phyloP scores from a whole-genome alignment of 495 filamentous ascomycete species.

The Sabuloglossum arenarium region DNA sequence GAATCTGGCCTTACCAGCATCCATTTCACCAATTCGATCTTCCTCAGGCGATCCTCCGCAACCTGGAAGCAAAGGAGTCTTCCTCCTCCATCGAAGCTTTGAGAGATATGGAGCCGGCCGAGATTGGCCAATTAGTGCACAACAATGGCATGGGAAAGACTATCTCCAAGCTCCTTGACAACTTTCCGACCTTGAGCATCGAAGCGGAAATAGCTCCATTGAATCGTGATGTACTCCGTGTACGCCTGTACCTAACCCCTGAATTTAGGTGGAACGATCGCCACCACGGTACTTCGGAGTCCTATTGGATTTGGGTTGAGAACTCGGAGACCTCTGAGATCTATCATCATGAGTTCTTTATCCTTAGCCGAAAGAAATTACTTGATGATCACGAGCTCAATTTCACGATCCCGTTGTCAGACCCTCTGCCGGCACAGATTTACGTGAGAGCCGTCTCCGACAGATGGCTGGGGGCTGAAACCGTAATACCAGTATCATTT shows the following conservation, averaged over 20 bases:
- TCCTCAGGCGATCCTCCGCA: constrained; percentile 57
- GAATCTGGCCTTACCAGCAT: constrained; percentile 85
- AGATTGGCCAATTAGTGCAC: constrained; percentile 83
- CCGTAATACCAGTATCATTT: constrained; percentile 84
- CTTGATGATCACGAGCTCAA: constrained; percentile 90
- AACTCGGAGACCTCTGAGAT: constrained; percentile 96
- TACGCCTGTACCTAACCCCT: constrained; percentile 64
- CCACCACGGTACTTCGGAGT: constrained; percentile 85
- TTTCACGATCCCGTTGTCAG: constrained; percentile 89
- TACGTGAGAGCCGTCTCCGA: constrained; percentile 90
- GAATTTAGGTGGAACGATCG: constrained; percentile 93
- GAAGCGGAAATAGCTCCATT: constrained; percentile 89
- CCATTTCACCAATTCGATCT: constrained; percentile 91
- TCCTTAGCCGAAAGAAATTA: constrained; percentile 70
- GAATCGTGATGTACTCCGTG: constrained; percentile 80
- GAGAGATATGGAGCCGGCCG: constrained; percentile 75
- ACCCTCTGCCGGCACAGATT: constrained; percentile 84
- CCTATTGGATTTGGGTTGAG: constrained; percentile 97
- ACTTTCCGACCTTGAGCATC: constrained; percentile 78
- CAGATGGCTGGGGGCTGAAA: constrained; percentile 93
- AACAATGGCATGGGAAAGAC: constrained; percentile 69
- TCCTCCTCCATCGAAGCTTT: constrained; percentile 56
- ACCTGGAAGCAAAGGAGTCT: constrained; percentile 59
- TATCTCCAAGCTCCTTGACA: constrained; percentile 61
- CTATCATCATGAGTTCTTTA: constrained; percentile 94